These are phyloP conservation scores for Neofusicoccum umdonicola DNA, from an alignment of 2,329 filamentous ascomycete species.

Conservation along the genomic window DNA sequence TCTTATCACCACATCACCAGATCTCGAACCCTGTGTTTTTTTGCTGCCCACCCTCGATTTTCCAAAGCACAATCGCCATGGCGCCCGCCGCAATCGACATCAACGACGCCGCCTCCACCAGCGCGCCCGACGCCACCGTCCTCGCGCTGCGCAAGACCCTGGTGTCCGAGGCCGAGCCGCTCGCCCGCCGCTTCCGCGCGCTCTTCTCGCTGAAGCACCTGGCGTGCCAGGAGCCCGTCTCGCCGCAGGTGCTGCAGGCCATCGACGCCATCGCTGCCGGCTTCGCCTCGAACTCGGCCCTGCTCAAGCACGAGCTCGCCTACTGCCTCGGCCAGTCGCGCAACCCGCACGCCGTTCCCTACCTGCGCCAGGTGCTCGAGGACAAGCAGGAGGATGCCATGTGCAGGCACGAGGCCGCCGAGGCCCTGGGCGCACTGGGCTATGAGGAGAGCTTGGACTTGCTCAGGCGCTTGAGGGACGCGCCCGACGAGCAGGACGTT, in stretches of 20 bases:
- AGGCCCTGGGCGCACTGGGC: constrained; percentile 86
- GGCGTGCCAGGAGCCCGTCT: constrained; percentile 64
- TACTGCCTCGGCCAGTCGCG: constrained; percentile 94
- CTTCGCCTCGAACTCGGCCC: constrained; percentile 78
- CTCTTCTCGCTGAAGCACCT: constrained; percentile 97
- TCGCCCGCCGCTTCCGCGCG: constrained; percentile 88
- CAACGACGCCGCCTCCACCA: neutral
- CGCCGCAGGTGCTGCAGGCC: constrained; percentile 59
- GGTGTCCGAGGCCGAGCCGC: constrained; percentile 73
- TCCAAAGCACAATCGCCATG: neutral
- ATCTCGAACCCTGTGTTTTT: neutral
- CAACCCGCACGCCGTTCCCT: constrained; percentile 70
- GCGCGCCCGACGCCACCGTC: constrained; percentile 48
- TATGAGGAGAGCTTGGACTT: constrained; percentile 71
- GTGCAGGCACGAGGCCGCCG: constrained; percentile 94
- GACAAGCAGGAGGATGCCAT: constrained; percentile 85
- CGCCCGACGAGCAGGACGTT: constrained; percentile 71
- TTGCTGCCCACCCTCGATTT: neutral
- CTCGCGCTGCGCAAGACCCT: constrained; percentile 70
- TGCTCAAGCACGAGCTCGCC: constrained; percentile 93
- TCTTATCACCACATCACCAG: constrained; percentile 11
- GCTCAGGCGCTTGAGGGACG: constrained; percentile 70
- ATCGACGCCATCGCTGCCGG: constrained; percentile 82
- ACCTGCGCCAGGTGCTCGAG: constrained; percentile 70
- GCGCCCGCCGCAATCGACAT: constrained; percentile 2